Evolutionary conservation across 1,139 yeast genomes (phyloP).

Genomic region (Pichia sp.): DNA sequence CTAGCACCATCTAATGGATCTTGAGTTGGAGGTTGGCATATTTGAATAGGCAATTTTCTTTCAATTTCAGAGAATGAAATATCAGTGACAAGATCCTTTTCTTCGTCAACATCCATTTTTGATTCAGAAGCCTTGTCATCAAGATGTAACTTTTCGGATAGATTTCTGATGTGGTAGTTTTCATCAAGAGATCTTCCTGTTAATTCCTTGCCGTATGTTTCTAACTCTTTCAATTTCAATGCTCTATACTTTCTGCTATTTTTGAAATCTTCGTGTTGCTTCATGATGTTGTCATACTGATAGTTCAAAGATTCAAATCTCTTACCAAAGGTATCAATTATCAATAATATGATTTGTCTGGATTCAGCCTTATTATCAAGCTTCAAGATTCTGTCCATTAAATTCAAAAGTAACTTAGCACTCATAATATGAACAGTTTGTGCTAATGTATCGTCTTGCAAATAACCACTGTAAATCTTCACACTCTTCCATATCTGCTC

Average conservation of each 20-base stretch:
- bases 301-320: constrained; percentile 75
- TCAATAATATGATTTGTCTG: constrained; percentile 75
- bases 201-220: constrained; percentile 23
- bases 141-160: constrained; percentile 16
- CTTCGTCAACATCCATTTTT: constrained; percentile 26
- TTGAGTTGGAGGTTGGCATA: constrained; percentile 42
- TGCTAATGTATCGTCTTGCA: constrained; percentile 82
- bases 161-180: constrained; percentile 14
- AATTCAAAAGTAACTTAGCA: constrained; percentile 82
- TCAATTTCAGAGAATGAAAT: constrained; percentile 48
- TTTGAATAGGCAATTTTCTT: constrained; percentile 46
- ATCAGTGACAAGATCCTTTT: constrained; percentile 24
- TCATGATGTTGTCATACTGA: constrained; percentile 66
- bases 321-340: constrained; percentile 85
- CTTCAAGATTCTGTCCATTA: constrained; percentile 86
- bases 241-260: constrained; percentile 43
- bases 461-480: constrained; percentile 72
- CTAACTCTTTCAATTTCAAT: constrained; percentile 39
- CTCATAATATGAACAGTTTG: constrained; percentile 96
- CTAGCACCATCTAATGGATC: constrained; percentile 87
- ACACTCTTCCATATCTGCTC: constrained; percentile 90
- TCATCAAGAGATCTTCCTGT: constrained; percentile 28
- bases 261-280: constrained; percentile 57
- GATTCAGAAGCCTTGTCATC: constrained; percentile 8
- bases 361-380: constrained; percentile 84